Conservation (phyloP, 495 filamentous ascomycete species). For the Elasticomyces elasticus region DNA sequence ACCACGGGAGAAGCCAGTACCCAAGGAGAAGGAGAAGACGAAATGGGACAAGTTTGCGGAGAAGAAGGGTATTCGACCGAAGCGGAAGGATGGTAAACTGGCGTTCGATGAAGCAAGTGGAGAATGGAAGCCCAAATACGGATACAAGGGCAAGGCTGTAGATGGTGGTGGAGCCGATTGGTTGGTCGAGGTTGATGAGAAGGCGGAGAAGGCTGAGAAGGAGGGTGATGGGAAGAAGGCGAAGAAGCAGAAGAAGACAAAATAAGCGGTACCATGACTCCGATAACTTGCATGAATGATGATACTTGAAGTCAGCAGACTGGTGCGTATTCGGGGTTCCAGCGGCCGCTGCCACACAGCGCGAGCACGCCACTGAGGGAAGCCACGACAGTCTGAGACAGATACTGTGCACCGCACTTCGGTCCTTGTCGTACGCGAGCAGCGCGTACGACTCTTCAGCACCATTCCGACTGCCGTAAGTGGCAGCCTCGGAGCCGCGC, state of each 20-base stretch:
- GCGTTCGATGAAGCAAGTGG: slow-evolving; percentile 75
- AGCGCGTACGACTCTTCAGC: too few species aligned
- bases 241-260: slow-evolving; percentile 7
- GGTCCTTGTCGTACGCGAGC: too few species aligned
- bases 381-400: too few species aligned
- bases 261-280: not conserved
- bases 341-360: too few species aligned
- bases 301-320: too few species aligned
- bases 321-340: too few species aligned
- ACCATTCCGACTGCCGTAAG: too few species aligned
- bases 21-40: slow-evolving; percentile 65
- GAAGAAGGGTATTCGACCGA: slow-evolving; percentile 87
- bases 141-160: slow-evolving; percentile 82
- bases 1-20: slow-evolving; percentile 85
- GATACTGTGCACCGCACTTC: too few species aligned
- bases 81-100: slow-evolving; percentile 59
- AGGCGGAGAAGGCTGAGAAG: slow-evolving; percentile 49
- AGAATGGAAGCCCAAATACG: slow-evolving; percentile 88
- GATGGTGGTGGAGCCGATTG: slow-evolving; percentile 41
- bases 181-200: slow-evolving; percentile 83
- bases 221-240: slow-evolving; percentile 45
- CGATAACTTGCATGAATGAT: too few species aligned
- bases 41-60: slow-evolving; percentile 92
- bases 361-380: too few species aligned
- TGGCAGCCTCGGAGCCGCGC: too few species aligned